Conservation (phyloP, 1,284 basidiomycete genomes). For the Mycena sp. region DNA sequence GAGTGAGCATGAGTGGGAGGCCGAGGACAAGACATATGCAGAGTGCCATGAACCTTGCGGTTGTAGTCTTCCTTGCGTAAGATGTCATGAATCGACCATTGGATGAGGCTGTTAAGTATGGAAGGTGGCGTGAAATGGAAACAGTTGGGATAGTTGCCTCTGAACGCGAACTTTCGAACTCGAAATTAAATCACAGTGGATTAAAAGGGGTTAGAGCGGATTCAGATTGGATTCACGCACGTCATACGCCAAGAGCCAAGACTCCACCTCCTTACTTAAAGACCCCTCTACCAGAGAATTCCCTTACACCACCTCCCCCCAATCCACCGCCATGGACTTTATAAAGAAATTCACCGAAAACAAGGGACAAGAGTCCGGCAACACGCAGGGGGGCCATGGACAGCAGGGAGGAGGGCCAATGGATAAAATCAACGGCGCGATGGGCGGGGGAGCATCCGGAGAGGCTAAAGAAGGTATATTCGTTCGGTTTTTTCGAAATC, state of each 20-base stretch:
- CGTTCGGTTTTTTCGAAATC: background rate
- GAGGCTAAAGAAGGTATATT: conserved; percentile 34
- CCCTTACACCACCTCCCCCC: background rate
- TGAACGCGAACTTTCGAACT: no score
- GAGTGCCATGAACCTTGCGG: conserved; percentile 22
- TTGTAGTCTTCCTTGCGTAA: conserved; percentile 11
- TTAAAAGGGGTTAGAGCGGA: no score
- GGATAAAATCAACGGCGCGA: conserved; percentile 27
- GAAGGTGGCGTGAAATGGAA: no score
- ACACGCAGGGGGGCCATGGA: background rate
- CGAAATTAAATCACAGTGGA: no score
- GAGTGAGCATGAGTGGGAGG: conserved; percentile 23
- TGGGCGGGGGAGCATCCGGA: conserved; percentile 32
- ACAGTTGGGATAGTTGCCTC: no score
- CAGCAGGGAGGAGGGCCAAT: conserved; percentile 24
- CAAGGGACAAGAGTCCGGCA: background rate
- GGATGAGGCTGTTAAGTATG: background rate
- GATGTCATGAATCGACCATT: background rate
- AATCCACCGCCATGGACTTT: background rate
- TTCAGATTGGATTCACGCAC: no score
- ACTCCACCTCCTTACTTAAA: background rate
- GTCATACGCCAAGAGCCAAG: background rate
- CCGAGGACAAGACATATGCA: background rate
- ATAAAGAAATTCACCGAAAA: conserved; percentile 3
- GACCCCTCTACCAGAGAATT: no score